phyloP scores from a whole-genome alignment of 2,329 filamentous ascomycete genomes.

The Pseudovirgaria hyperparasitica region DNA sequence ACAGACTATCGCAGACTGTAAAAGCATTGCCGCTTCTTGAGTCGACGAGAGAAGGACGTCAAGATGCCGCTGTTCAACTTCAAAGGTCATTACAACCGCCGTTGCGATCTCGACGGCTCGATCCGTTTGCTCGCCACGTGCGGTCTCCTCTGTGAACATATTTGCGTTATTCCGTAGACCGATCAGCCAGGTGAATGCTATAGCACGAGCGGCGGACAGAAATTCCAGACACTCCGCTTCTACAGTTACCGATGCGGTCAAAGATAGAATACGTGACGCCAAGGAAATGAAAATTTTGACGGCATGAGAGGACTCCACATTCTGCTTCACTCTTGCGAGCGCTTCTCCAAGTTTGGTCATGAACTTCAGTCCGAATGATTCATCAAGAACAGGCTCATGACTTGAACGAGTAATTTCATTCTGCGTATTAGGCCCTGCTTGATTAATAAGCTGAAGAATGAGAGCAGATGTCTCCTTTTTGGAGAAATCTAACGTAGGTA shows the following conservation, averaged over 20 bases:
- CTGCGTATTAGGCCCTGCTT: slow-evolving; percentile 28
- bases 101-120: slow-evolving; percentile 28
- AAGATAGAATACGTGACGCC: slow-evolving; percentile 29
- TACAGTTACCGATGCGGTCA: slow-evolving; percentile 16
- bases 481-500: slow-evolving; percentile 38
- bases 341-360: slow-evolving; percentile 9
- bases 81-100: slow-evolving; percentile 32
- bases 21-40: slow-evolving; percentile 7
- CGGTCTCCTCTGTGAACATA: slow-evolving; percentile 10
- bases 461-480: slow-evolving; percentile 35
- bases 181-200: slow-evolving; percentile 29
- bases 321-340: slow-evolving; percentile 8
- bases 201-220: slow-evolving; percentile 19
- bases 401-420: slow-evolving; percentile 13
- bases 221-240: slow-evolving; percentile 14
- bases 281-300: slow-evolving; percentile 30
- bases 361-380: slow-evolving; percentile 16
- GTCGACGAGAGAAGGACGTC: slow-evolving; percentile 12
- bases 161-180: slow-evolving; percentile 18
- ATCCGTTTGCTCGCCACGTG: slow-evolving; percentile 18
- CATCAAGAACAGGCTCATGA: slow-evolving; percentile 25
- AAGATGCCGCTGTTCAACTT: slow-evolving; percentile 25
- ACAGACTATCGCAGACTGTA: slow-evolving; percentile 12
- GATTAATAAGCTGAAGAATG: slow-evolving; percentile 36
- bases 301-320: slow-evolving; percentile 27